phyloP scores from a whole-genome alignment of 2,329 filamentous ascomycete genomes.

The Bipolaris zeicola region DNA sequence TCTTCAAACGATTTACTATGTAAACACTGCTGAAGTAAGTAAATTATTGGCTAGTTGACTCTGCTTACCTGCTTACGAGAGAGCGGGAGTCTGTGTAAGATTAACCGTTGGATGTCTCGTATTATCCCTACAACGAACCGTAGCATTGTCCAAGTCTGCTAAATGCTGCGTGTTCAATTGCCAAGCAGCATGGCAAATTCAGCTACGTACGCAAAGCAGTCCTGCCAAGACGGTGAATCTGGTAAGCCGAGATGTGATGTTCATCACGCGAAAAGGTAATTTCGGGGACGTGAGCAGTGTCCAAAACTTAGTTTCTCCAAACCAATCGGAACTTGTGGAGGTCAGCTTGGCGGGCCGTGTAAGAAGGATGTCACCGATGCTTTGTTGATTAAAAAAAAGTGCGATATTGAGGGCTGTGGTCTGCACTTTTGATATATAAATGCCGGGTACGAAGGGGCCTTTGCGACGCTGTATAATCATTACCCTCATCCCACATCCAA shows the following conservation, averaged over 20 bases:
- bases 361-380: not conserved
- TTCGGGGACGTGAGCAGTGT: not conserved
- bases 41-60: not conserved
- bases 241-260: not conserved
- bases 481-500: not conserved
- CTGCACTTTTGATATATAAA: slow-evolving; percentile 3
- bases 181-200: not conserved
- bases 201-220: not conserved
- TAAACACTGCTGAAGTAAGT: not conserved
- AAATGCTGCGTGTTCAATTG: slow-evolving; percentile 2
- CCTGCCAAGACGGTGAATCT: not conserved
- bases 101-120: not conserved
- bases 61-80: not conserved
- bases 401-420: not conserved
- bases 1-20: no score
- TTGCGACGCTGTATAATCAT: not conserved
- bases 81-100: no score
- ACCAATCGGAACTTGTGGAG: not conserved
- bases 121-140: not conserved
- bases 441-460: not conserved
- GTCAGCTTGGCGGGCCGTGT: slow-evolving; percentile 5
- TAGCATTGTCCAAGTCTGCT: not conserved
- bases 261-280: slow-evolving; percentile 1
- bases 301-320: not conserved
- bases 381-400: not conserved